phyloP scores from a whole-genome alignment of 1,139 yeast species.

The Schwanniomyces etchellsii region DNA sequence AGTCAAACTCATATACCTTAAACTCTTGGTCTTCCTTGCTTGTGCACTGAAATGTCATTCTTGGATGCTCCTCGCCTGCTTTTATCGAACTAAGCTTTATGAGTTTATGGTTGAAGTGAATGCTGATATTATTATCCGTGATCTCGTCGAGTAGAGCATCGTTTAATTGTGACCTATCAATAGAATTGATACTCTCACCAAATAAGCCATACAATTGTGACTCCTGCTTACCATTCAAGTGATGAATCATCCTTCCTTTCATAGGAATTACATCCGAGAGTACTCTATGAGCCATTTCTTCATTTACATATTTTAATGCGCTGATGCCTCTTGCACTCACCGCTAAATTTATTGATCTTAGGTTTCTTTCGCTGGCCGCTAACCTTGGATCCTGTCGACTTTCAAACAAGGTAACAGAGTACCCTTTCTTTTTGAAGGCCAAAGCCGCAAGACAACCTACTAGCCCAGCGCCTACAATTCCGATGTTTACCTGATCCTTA shows the following conservation, averaged over 20 bases:
- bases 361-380: constrained; percentile 22
- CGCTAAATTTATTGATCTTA: constrained; percentile 80
- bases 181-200: constrained; percentile 82
- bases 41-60: constrained; percentile 18
- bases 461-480: constrained; percentile 76
- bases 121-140: constrained; percentile 30
- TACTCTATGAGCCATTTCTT: constrained; percentile 49
- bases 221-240: constrained; percentile 53
- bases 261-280: constrained; percentile 69
- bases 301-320: constrained; percentile 61
- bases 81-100: constrained; percentile 25
- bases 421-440: constrained; percentile 72
- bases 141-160: constrained; percentile 59
- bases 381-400: constrained; percentile 37
- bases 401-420: constrained; percentile 66
- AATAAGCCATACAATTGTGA: constrained; percentile 76
- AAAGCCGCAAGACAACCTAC: constrained; percentile 88
- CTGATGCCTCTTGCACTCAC: constrained; percentile 78
- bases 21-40: constrained; percentile 8
- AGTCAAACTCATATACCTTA: constrained; percentile 39
- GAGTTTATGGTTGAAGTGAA: constrained; percentile 58
- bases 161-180: constrained; percentile 71
- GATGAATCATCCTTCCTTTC: constrained; percentile 89
- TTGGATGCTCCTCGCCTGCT: constrained; percentile 16
- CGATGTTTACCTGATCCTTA: constrained; percentile 25